Percentiles rank a stretch among this genome's conserved stretches.
phyloP scores from a whole-genome alignment of 495 filamentous ascomycete species.

The Penicillium pulvis region DNA sequence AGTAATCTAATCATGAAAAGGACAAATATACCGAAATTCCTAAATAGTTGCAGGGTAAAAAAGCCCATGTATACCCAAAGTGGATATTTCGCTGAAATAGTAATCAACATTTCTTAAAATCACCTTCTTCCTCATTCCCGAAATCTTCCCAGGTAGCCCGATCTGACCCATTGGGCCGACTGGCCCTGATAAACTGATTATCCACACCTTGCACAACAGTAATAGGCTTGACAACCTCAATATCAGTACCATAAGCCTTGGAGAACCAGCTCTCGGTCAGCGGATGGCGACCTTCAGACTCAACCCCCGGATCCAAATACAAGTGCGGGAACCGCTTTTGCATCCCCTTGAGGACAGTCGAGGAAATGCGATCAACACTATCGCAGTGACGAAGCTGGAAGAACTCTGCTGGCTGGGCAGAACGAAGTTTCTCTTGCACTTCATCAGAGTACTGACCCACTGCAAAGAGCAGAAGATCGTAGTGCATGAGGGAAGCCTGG shows the following conservation, averaged over 20 bases:
- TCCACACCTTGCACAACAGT: slow-evolving; percentile 42
- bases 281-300: slow-evolving; percentile 20
- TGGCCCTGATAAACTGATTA: slow-evolving; percentile 42
- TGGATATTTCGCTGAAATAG: not conserved
- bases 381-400: slow-evolving; percentile 67
- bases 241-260: slow-evolving; percentile 39
- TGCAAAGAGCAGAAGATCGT: slow-evolving; percentile 67
- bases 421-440: slow-evolving; percentile 58
- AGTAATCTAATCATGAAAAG: too few species aligned
- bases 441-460: slow-evolving; percentile 60
- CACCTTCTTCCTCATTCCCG: slow-evolving; percentile 24
- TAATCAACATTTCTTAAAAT: slow-evolving; percentile 25
- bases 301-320: slow-evolving; percentile 26
- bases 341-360: slow-evolving; percentile 64
- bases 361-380: slow-evolving; percentile 72
- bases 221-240: slow-evolving; percentile 44
- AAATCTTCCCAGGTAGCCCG: slow-evolving; percentile 41
- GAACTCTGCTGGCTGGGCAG: slow-evolving; percentile 57
- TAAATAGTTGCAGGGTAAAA: too few species aligned
- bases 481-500: slow-evolving; percentile 64
- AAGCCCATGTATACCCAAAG: not conserved
- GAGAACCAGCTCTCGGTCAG: slow-evolving; percentile 47
- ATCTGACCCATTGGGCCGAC: slow-evolving; percentile 46
- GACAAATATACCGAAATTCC: too few species aligned
- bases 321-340: slow-evolving; percentile 47